phyloP scores from a whole-genome alignment of 495 filamentous ascomycete genomes.

The Penicillium nucicola region DNA sequence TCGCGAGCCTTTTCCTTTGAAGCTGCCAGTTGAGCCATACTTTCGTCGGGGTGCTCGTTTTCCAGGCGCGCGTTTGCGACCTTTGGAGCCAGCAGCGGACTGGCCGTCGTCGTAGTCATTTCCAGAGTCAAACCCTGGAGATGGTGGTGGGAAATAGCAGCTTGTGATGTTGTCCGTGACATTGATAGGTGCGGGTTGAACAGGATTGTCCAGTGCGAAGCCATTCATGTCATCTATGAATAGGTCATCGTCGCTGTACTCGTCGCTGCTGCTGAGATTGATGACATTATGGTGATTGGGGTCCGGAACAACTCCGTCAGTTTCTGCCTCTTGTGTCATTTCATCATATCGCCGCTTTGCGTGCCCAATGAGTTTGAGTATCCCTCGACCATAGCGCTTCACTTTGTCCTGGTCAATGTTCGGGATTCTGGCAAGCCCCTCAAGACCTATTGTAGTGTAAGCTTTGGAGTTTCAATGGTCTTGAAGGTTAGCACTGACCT shows the following conservation, averaged over 20 bases:
- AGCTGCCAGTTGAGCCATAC: constrained; percentile 18
- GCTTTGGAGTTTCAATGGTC: neutral
- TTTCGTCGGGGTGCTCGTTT: constrained; percentile 32
- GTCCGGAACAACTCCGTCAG: constrained; percentile 46
- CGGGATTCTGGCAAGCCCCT: constrained; percentile 63
- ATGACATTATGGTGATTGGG: constrained; percentile 65
- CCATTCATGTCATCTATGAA: constrained; percentile 36
- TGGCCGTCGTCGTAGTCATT: constrained; percentile 22
- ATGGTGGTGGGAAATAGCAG: constrained; percentile 45
- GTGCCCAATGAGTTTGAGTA: constrained; percentile 61
- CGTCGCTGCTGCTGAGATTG: constrained; percentile 62
- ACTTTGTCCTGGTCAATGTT: constrained; percentile 71
- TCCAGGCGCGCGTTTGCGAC: constrained; percentile 25
- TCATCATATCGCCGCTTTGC: constrained; percentile 56
- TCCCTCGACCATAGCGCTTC: constrained; percentile 59
- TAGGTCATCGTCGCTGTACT: constrained; percentile 50
- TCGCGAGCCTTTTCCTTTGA: constrained; percentile 23
- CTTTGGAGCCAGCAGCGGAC: constrained; percentile 19
- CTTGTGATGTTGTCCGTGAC: constrained; percentile 27
- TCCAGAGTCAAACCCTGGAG: constrained; percentile 19
- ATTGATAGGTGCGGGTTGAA: constrained; percentile 2
- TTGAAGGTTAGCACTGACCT: constrained; percentile 26
- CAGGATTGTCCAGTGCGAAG: constrained; percentile 31
- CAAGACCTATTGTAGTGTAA: constrained; percentile 21
- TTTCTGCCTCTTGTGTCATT: constrained; percentile 49